Percentiles rank a stretch among this genome's conserved stretches.
Conservation (phyloP, 2,329 filamentous ascomycete species). For the Microsporum audouinii region DNA sequence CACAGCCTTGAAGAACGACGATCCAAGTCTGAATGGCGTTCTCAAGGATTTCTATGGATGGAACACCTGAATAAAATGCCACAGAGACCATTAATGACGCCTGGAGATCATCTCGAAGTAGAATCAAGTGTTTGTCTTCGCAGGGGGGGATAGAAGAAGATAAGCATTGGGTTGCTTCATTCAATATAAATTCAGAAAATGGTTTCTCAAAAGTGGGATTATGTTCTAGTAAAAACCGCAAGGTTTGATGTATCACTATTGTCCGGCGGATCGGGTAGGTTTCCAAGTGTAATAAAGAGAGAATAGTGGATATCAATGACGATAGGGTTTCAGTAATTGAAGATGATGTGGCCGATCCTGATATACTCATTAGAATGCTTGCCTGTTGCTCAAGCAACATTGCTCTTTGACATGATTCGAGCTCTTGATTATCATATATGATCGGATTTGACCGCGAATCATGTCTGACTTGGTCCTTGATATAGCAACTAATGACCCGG, state of each 20-base stretch:
- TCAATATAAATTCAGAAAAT: conserved; percentile 19
- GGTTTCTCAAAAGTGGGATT: conserved; percentile 20
- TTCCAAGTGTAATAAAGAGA: conserved; percentile 25
- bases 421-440: conserved; percentile 24
- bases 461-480: conserved; percentile 21
- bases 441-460: conserved; percentile 9
- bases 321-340: conserved; percentile 22
- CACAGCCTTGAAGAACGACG: conserved; percentile 35
- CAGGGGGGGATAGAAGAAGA: conserved; percentile 15
- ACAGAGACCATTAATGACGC: conserved; percentile 27
- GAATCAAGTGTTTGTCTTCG: conserved; percentile 21
- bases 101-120: conserved; percentile 21
- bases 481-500: conserved; percentile 27
- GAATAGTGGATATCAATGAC: conserved; percentile 22
- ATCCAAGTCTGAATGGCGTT: conserved; percentile 27
- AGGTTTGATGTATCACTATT: conserved; percentile 25
- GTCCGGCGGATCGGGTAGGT: conserved; percentile 28
- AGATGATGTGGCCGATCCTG: conserved; percentile 20
- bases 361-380: conserved; percentile 24
- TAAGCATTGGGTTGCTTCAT: conserved; percentile 18
- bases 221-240: conserved; percentile 27
- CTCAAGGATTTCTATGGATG: conserved; percentile 21
- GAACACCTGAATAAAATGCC: conserved; percentile 25
- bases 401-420: conserved; percentile 20
- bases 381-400: conserved; percentile 30